Percentiles rank a stretch among this genome's conserved stretches.
These are phyloP conservation scores for Monosporascus sp. DNA, from an alignment of 2,329 filamentous ascomycete species.

Conservation along the genomic window DNA sequence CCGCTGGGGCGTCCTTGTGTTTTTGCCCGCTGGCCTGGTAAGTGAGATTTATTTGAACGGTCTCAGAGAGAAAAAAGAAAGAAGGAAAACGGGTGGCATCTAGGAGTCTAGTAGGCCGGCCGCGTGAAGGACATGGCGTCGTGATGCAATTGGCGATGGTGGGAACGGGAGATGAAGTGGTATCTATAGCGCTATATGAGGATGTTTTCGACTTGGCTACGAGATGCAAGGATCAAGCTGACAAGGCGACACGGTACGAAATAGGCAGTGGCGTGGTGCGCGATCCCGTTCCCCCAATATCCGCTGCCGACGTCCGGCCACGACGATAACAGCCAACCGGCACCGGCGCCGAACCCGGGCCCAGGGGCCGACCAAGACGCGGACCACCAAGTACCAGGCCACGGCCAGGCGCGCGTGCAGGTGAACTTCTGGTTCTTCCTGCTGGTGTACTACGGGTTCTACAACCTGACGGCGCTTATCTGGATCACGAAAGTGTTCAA, in stretches of 20 bases:
- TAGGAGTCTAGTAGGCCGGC: too few relatives aligned
- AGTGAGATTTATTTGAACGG: conserved; percentile 22
- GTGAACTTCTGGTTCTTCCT: conserved; percentile 71
- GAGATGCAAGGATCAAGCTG: conserved; percentile 3
- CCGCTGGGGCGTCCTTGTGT: conserved; percentile 54
- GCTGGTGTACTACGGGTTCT: conserved; percentile 64
- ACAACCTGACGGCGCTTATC: conserved; percentile 60
- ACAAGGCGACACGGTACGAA: conserved; percentile 3
- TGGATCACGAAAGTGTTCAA: conserved; percentile 72
- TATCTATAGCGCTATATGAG: too few relatives aligned
- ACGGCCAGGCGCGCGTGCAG: conserved; percentile 57
- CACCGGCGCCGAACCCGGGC: conserved; percentile 17
- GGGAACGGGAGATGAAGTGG: background rate
- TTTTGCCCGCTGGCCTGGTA: conserved; percentile 56
- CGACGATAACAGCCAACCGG: background rate
- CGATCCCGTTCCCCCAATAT: conserved; percentile 61
- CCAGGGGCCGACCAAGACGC: conserved; percentile 8
- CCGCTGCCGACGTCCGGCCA: conserved; percentile 34
- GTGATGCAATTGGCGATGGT: background rate
- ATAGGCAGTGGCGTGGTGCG: conserved; percentile 59
- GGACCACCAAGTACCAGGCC: conserved; percentile 47
- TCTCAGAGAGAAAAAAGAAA: background rate
- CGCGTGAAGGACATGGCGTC: background rate
- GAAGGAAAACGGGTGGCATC: background rate
- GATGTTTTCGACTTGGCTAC: background rate